Evolutionary conservation across 805 yeast genomes (phyloP).

Genomic region (Kluyveromyces siamensis): DNA sequence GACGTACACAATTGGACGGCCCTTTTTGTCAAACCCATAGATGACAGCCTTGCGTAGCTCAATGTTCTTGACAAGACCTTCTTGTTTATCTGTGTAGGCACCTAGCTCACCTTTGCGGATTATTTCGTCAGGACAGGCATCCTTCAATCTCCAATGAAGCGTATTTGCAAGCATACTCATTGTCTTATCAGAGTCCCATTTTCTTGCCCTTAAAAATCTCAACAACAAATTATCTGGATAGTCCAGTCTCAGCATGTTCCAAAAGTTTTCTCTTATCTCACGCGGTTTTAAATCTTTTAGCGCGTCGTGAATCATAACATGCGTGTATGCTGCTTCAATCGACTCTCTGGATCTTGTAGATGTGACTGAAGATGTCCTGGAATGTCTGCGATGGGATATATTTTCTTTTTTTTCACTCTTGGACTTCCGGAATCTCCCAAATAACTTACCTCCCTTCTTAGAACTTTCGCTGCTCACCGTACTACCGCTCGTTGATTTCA

Average conservation of each 20-base stretch:
- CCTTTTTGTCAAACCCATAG: constrained; percentile 61
- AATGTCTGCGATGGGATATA: constrained; percentile 1
- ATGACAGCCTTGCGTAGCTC: constrained; percentile 62
- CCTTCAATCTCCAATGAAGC: constrained; percentile 64
- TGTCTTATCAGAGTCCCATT: constrained; percentile 66
- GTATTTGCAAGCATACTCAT: constrained; percentile 66
- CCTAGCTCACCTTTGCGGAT: constrained; percentile 66
- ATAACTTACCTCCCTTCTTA: constrained; percentile 8
- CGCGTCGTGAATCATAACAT: constrained; percentile 37
- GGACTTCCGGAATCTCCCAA: constrained; percentile 6
- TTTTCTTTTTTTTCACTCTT: constrained; percentile 4
- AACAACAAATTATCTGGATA: constrained; percentile 70
- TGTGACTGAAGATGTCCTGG: constrained; percentile 10
- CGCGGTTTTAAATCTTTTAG: constrained; percentile 45
- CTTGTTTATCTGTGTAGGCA: constrained; percentile 37
- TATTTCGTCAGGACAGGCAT: constrained; percentile 50
- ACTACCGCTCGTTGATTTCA: not conserved
- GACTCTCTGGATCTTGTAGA: constrained; percentile 24
- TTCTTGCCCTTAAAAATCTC: constrained; percentile 79
- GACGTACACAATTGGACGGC: constrained; percentile 74
- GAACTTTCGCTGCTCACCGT: constrained; percentile 5
- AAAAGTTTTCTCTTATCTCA: constrained; percentile 41
- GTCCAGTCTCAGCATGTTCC: constrained; percentile 63
- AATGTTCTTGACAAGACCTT: constrained; percentile 34
- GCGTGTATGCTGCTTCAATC: constrained; percentile 27